These are phyloP conservation scores for Aspergillus nanangensis DNA, from an alignment of 495 filamentous ascomycete species.

Conservation along the genomic window DNA sequence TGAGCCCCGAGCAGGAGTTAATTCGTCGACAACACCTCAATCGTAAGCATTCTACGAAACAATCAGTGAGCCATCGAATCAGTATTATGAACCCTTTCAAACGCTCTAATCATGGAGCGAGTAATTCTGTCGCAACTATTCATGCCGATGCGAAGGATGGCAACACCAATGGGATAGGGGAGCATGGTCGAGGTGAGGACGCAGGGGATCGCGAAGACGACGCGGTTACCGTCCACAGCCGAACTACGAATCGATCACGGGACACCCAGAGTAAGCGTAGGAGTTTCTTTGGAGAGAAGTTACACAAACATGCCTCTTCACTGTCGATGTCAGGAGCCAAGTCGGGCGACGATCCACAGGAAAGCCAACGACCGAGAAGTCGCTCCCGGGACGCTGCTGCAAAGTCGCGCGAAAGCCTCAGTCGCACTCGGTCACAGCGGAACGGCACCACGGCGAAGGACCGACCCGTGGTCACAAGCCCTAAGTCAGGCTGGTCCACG, in stretches of 20 bases:
- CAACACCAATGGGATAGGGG: conserved; percentile 19
- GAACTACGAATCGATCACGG: conserved; percentile 34
- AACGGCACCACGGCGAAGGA: conserved; percentile 18
- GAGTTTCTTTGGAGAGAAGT: conserved; percentile 39
- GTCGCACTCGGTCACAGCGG: conserved; percentile 28
- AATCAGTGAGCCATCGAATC: conserved; percentile 43
- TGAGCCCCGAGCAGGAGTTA: conserved; percentile 37
- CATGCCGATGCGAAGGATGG: conserved; percentile 20
- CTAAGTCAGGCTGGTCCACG: conserved; percentile 36
- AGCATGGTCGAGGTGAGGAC: conserved; percentile 11
- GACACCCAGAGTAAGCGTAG: conserved; percentile 36
- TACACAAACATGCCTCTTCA: conserved; percentile 32
- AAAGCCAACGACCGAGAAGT: conserved; percentile 26
- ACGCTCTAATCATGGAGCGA: conserved; percentile 32
- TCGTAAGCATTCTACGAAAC: conserved; percentile 33
- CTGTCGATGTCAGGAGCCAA: conserved; percentile 23
- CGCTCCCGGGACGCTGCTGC: conserved; percentile 24
- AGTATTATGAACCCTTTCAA: conserved; percentile 48
- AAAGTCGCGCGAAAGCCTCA: conserved; percentile 32
- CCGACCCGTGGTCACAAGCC: conserved; percentile 17
- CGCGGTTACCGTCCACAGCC: conserved; percentile 41
- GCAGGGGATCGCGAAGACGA: conserved; percentile 32
- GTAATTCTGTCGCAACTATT: conserved; percentile 33
- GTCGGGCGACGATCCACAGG: conserved; percentile 20
- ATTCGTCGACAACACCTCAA: conserved; percentile 30